Evolutionary conservation across 2,329 filamentous ascomycete species (phyloP).

Genomic region (Epichloe typhina): DNA sequence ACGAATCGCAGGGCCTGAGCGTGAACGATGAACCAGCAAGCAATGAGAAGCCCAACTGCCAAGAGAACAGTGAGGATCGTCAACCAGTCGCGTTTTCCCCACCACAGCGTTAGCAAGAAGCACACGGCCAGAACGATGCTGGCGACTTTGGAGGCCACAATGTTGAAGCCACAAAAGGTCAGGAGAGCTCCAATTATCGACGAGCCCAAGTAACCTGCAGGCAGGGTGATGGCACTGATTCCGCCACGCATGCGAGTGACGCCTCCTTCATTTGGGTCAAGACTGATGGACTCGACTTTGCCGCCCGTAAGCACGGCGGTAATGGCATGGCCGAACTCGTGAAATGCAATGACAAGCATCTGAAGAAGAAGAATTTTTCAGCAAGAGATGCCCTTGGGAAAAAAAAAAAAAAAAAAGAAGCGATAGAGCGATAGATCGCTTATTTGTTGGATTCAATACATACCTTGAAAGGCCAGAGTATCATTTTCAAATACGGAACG

Average conservation of each 20-base stretch:
- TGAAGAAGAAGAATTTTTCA: slow-evolving; percentile 15
- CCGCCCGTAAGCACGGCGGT: slow-evolving; percentile 61
- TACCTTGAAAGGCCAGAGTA: slow-evolving; percentile 72
- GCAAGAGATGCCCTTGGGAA: neutral
- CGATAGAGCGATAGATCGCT: neutral
- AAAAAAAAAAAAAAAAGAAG: neutral
- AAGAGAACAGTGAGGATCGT: slow-evolving; percentile 58
- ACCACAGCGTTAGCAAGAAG: slow-evolving; percentile 71
- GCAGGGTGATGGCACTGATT: slow-evolving; percentile 55
- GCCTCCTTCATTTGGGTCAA: slow-evolving; percentile 67
- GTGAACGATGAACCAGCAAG: slow-evolving; percentile 69
- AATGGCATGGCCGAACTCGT: slow-evolving; percentile 67
- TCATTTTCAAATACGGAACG: slow-evolving; percentile 59
- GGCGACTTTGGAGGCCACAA: slow-evolving; percentile 68
- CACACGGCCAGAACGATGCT: slow-evolving; percentile 60
- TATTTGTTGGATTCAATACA: neutral
- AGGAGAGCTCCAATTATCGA: slow-evolving; percentile 64
- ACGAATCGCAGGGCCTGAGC: slow-evolving; percentile 62
- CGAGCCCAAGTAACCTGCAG: slow-evolving; percentile 66
- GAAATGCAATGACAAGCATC: slow-evolving; percentile 77
- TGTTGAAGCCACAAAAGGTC: slow-evolving; percentile 70
- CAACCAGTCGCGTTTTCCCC: slow-evolving; percentile 67
- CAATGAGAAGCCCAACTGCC: slow-evolving; percentile 57
- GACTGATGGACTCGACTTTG: slow-evolving; percentile 57
- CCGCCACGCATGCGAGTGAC: slow-evolving; percentile 68